These are phyloP conservation scores for Suhomyces sp. DNA, from an alignment of 805 yeast species.

Conservation along the genomic window DNA sequence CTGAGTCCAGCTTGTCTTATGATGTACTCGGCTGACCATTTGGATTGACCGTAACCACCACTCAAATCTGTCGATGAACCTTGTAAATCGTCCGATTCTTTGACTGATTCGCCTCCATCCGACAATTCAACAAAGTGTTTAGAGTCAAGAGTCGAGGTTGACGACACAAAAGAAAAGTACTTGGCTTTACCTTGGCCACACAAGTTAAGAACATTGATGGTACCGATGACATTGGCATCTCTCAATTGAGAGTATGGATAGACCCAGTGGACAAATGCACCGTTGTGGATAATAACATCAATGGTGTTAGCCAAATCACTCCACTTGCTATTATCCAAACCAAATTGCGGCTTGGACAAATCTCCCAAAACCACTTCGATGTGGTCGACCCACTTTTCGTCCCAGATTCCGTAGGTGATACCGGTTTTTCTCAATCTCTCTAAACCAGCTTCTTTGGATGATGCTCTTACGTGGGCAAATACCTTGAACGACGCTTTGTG, in stretches of 20 bases:
- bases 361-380: slow-evolving; percentile 82
- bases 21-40: slow-evolving; percentile 94
- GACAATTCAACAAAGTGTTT: slow-evolving; percentile 76
- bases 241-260: slow-evolving; percentile 88
- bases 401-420: slow-evolving; percentile 79
- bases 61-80: slow-evolving; percentile 84
- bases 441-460: slow-evolving; percentile 61
- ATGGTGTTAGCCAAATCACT: slow-evolving; percentile 49
- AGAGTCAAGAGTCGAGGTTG: slow-evolving; percentile 90
- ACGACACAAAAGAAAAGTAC: slow-evolving; percentile 85
- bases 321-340: slow-evolving; percentile 62
- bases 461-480: slow-evolving; percentile 90
- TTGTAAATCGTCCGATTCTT: slow-evolving; percentile 76
- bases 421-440: slow-evolving; percentile 76
- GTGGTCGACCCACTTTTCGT: slow-evolving; percentile 51
- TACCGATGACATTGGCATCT: slow-evolving; percentile 88
- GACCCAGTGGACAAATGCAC: slow-evolving; percentile 99
- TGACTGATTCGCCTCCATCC: slow-evolving; percentile 75
- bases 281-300: slow-evolving; percentile 90
- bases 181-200: slow-evolving; percentile 82
- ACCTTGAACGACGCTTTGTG: slow-evolving; percentile 49
- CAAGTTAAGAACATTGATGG: slow-evolving; percentile 77
- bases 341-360: slow-evolving; percentile 69
- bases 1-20: slow-evolving; percentile 82
- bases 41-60: slow-evolving; percentile 95